Percentiles rank a stretch among this genome's conserved stretches.
Evolutionary conservation across 441 rosid genomes (phyloP).

Genomic region (Hura crepitans): DNA sequence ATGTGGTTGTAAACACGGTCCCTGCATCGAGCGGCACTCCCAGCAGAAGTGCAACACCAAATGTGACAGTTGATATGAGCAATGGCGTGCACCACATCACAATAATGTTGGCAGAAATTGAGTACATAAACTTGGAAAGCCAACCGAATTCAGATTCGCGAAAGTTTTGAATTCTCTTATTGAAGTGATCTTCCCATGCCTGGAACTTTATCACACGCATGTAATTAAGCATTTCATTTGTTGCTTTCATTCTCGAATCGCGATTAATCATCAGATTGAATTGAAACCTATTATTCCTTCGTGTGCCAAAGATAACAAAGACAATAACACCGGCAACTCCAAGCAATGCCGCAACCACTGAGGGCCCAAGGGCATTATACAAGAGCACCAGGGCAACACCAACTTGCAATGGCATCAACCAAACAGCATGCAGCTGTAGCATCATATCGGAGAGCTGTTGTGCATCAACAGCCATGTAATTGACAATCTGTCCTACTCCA

Average conservation of each 20-base stretch:
- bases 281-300: slow-evolving; percentile 65
- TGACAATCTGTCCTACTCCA: slow-evolving; percentile 93
- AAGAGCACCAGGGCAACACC: slow-evolving; percentile 62
- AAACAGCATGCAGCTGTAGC: slow-evolving; percentile 79
- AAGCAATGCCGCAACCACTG: slow-evolving; percentile 50
- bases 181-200: slow-evolving; percentile 92
- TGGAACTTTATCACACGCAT: slow-evolving; percentile 95
- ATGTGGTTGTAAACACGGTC: slow-evolving; percentile 75
- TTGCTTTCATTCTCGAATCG: slow-evolving; percentile 87
- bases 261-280: slow-evolving; percentile 62
- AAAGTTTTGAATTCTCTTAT: slow-evolving; percentile 59
- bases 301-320: slow-evolving; percentile 51
- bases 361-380: slow-evolving; percentile 54
- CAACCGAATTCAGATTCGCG: slow-evolving; percentile 69
- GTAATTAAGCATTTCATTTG: slow-evolving; percentile 87
- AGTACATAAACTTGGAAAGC: slow-evolving; percentile 82
- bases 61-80: slow-evolving; percentile 66
- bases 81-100: slow-evolving; percentile 85
- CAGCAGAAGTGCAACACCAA: slow-evolving; percentile 58
- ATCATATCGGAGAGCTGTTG: slow-evolving; percentile 96
- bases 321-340: slow-evolving; percentile 51
- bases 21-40: slow-evolving; percentile 81
- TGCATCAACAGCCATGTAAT: slow-evolving; percentile 96
- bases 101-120: slow-evolving; percentile 61
- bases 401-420: slow-evolving; percentile 88